These are phyloP conservation scores for Lipomyces kockii DNA, from an alignment of 805 yeast species.

Conservation along the genomic window DNA sequence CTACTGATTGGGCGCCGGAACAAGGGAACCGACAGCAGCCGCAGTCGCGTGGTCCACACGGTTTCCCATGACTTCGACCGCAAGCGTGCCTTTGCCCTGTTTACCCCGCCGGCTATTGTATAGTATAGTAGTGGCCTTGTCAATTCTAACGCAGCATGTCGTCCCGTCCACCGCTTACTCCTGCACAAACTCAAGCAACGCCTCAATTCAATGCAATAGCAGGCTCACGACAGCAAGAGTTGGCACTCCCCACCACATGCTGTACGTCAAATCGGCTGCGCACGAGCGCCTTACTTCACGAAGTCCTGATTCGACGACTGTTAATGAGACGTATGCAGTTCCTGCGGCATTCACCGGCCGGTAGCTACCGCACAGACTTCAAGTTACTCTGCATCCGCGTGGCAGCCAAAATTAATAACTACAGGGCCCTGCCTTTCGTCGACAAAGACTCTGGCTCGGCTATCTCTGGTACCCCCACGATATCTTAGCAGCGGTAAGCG, in stretches of 20 bases:
- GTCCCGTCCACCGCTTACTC: neutral
- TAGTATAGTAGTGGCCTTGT: neutral
- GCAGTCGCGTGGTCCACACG: neutral
- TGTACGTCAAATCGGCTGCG: neutral
- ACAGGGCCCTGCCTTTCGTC: neutral
- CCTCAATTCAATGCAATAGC: neutral
- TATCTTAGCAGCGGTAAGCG: neutral
- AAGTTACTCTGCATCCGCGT: neutral
- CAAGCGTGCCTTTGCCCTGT: neutral
- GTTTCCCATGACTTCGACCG: neutral
- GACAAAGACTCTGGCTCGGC: neutral
- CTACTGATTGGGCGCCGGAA: neutral
- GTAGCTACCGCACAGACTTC: neutral
- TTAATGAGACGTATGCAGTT: neutral
- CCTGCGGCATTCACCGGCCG: neutral
- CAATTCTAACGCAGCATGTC: neutral
- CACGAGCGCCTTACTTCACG: neutral
- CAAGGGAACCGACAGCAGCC: neutral
- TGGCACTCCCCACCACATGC: neutral
- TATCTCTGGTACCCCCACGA: neutral
- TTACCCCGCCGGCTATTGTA: neutral
- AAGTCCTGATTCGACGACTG: neutral
- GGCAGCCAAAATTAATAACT: constrained; percentile 15
- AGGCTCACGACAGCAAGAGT: neutral
- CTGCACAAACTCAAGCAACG: neutral